A percentile compares a stretch with the other conserved stretches of the same genome.
Evolutionary conservation across 345 rosid genomes (phyloP).

Genomic region (Arabidopsis suecica): DNA sequence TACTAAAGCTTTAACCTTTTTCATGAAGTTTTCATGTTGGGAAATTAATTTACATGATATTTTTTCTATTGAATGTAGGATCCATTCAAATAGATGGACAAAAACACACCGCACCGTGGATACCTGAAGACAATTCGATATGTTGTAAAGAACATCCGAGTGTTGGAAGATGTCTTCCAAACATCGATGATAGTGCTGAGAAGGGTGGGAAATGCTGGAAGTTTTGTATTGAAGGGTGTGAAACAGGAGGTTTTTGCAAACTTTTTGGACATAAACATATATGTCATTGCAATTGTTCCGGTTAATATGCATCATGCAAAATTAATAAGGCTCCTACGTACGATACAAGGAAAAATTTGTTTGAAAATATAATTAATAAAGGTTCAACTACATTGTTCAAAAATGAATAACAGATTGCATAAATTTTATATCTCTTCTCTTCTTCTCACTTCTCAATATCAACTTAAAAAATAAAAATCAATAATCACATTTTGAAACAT

Average conservation of each 20-base stretch:
- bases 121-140: not conserved
- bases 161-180: conserved; percentile 21
- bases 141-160: conserved; percentile 33
- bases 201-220: conserved; percentile 30
- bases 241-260: conserved; percentile 28
- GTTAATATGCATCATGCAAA: not conserved
- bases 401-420: not conserved
- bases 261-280: not conserved
- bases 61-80: conserved; percentile 1
- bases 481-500: not conserved
- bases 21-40: not conserved
- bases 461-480: not conserved
- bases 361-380: no score
- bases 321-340: not conserved
- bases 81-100: not conserved
- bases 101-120: not conserved
- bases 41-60: not conserved
- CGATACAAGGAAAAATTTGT: not conserved
- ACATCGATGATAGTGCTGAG: conserved; percentile 3
- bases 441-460: not conserved
- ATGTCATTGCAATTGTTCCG: conserved; percentile 27
- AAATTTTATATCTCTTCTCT: not conserved
- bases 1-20: not conserved
- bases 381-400: not conserved
- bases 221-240: conserved; percentile 15